Percentiles rank a stretch among this genome's conserved stretches.
These are phyloP conservation scores for Alternaria sp. DNA, from an alignment of 2,329 filamentous ascomycete genomes.

Conservation along the genomic window DNA sequence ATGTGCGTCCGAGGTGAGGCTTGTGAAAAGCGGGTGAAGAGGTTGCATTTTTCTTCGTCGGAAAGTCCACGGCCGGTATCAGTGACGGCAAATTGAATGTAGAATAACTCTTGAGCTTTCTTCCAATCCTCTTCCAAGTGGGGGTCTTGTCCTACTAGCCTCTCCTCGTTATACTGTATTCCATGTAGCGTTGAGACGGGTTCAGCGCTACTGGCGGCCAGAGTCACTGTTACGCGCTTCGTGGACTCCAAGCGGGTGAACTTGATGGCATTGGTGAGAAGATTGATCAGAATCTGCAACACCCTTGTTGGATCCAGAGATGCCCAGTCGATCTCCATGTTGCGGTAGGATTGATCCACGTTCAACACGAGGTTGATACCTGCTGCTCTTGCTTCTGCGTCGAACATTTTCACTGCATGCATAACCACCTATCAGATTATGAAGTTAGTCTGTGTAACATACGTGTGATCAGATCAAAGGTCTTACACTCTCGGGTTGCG, in stretches of 20 bases:
- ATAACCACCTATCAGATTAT: conserved; percentile 15
- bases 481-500: conserved; percentile 37
- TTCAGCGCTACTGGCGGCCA: conserved; percentile 40
- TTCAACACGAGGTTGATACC: conserved; percentile 34
- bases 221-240: conserved; percentile 43
- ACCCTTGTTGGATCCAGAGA: conserved; percentile 52
- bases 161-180: conserved; percentile 35
- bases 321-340: conserved; percentile 47
- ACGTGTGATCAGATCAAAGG: neutral
- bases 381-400: conserved; percentile 41
- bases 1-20: conserved; percentile 44
- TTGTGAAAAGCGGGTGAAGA: conserved; percentile 43
- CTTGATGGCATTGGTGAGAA: conserved; percentile 55
- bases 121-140: conserved; percentile 43
- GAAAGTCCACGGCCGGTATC: conserved; percentile 52
- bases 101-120: conserved; percentile 34
- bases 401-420: conserved; percentile 48
- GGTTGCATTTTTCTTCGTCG: conserved; percentile 40
- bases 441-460: neutral
- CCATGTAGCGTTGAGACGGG: conserved; percentile 42
- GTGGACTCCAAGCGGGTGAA: conserved; percentile 48
- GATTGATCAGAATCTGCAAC: conserved; percentile 47
- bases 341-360: conserved; percentile 48
- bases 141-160: conserved; percentile 25
- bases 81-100: conserved; percentile 44